A percentile compares a stretch with the other conserved stretches of the same genome.
Evolutionary conservation across 768 basidiomycete genomes (phyloP).

Genomic region (Agaricus blazei): DNA sequence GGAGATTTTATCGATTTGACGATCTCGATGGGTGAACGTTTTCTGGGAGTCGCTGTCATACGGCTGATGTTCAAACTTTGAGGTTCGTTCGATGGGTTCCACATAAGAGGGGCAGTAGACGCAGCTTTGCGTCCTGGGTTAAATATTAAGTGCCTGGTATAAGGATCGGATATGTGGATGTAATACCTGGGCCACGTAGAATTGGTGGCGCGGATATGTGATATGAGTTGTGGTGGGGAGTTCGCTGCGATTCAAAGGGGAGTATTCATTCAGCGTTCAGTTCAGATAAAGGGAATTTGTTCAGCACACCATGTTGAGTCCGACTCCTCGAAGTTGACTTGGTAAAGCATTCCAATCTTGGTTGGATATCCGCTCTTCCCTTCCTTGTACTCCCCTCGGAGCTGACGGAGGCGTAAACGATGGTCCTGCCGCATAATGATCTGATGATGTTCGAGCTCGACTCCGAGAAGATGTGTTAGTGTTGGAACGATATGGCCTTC

Average conservation of each 20-base stretch:
- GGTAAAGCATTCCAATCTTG: background rate
- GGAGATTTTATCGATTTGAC: conserved; percentile 1
- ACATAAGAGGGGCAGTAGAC: conserved; percentile 1
- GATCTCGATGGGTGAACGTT: conserved; percentile 6
- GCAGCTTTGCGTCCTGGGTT: conserved; percentile 4
- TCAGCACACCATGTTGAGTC: background rate
- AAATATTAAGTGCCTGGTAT: background rate
- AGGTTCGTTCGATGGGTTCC: conserved; percentile 9
- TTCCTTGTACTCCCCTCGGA: background rate
- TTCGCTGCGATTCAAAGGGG: background rate
- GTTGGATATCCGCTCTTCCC: background rate
- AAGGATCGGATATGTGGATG: background rate
- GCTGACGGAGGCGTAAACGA: background rate
- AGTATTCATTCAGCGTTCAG: background rate
- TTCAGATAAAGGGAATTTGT: background rate
- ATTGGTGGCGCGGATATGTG: background rate
- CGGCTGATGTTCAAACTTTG: conserved; percentile 1
- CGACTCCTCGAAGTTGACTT: background rate
- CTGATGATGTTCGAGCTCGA: background rate
- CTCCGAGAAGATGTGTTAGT: background rate
- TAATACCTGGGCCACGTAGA: background rate
- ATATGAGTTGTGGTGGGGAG: background rate
- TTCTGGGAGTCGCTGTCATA: conserved; percentile 1
- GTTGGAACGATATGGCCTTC: background rate
- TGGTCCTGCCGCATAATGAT: background rate